A percentile compares a stretch with the other conserved stretches of the same genome.
Conservation (phyloP, 306 rosid species). For the Cucurbita moschata region DNA sequence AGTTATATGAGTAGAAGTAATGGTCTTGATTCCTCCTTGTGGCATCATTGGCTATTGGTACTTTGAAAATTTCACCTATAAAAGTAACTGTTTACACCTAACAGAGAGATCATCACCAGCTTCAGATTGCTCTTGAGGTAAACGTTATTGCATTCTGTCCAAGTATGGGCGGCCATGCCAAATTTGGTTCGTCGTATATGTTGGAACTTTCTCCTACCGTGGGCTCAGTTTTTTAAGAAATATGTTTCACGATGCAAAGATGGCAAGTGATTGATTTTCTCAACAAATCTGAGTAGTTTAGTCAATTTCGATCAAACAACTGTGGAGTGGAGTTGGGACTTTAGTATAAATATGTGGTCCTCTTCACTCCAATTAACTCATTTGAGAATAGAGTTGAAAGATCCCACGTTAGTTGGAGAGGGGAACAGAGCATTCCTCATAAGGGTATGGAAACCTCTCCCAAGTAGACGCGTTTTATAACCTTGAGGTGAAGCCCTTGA, state of each 20-base stretch:
- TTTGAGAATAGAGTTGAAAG: neutral
- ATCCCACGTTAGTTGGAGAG: no score
- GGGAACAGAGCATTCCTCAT: no score
- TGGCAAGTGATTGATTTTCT: neutral
- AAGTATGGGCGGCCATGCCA: neutral
- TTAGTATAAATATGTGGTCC: neutral
- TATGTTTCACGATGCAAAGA: neutral
- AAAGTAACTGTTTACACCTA: neutral
- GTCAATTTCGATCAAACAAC: neutral
- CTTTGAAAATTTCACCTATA: neutral
- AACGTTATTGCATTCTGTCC: neutral
- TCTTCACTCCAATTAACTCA: neutral
- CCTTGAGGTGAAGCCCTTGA: no score
- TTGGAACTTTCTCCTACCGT: neutral
- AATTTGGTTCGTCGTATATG: neutral
- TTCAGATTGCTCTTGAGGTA: neutral
- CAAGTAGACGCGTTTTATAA: no score
- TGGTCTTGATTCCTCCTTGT: neutral
- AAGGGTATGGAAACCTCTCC: no score
- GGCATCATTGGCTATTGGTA: no score
- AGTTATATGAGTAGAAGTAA: neutral
- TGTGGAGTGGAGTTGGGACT: neutral
- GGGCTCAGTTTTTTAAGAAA: neutral
- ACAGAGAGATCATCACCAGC: neutral
- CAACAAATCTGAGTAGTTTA: neutral